Conservation (phyloP, 768 basidiomycete species). For the Panus rudis region DNA sequence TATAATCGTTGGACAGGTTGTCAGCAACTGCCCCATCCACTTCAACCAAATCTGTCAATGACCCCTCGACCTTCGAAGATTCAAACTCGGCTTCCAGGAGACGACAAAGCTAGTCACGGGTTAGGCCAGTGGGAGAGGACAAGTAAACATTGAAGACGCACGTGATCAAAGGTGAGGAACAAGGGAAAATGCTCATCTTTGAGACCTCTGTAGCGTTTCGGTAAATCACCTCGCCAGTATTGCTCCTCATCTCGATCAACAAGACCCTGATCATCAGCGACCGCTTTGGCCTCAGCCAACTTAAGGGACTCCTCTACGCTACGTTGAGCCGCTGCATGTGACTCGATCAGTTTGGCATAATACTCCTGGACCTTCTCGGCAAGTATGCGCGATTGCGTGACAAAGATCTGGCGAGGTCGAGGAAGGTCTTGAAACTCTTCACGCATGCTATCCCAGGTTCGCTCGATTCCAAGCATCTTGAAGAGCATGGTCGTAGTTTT, state of each 20-base stretch:
- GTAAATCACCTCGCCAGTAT: conserved; percentile 37
- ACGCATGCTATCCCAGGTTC: not conserved
- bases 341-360: conserved; percentile 13
- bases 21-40: not conserved
- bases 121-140: no score
- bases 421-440: not conserved
- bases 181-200: conserved; percentile 60
- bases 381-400: conserved; percentile 22
- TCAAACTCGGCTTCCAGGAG: conserved; percentile 43
- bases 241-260: conserved; percentile 9
- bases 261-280: not conserved
- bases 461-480: conserved; percentile 20
- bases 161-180: conserved; percentile 62
- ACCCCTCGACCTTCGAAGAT: not conserved
- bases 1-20: conserved; percentile 7
- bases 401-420: conserved; percentile 20
- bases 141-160: conserved; percentile 18
- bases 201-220: conserved; percentile 47
- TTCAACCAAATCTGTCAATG: not conserved
- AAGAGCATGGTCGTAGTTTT: conserved; percentile 25
- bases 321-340: conserved; percentile 3
- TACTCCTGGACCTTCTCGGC: conserved; percentile 21
- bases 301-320: conserved; percentile 6
- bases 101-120: conserved; percentile 33
- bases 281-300: not conserved